Conservation (phyloP, 352 stramenopile species). For the Pilasporangium apinafurcum region DNA sequence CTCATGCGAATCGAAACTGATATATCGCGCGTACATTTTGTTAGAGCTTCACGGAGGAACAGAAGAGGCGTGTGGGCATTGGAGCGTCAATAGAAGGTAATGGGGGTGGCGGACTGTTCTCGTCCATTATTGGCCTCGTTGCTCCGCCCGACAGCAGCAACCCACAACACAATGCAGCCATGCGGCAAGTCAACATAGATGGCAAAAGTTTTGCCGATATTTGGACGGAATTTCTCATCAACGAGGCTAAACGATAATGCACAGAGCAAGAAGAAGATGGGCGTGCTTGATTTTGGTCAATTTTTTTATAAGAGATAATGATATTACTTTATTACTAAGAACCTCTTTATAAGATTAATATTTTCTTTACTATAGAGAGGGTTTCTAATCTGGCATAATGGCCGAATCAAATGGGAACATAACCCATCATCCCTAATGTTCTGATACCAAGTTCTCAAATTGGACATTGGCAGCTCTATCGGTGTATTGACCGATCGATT, state of each 20-base stretch:
- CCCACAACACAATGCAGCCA: background rate
- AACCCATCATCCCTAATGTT: no score
- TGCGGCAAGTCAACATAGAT: conserved; percentile 21
- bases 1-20: background rate
- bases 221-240: conserved; percentile 61
- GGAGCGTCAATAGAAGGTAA: conserved; percentile 45
- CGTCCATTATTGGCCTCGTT: conserved; percentile 51
- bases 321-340: no score
- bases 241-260: conserved; percentile 31
- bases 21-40: no score
- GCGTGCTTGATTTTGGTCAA: no score
- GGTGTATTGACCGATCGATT: no score
- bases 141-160: conserved; percentile 12
- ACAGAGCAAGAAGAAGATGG: background rate
- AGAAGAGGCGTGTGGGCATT: conserved; percentile 59
- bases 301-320: no score
- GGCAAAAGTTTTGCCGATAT: conserved; percentile 69
- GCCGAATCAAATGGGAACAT: no score
- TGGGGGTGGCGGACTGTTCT: conserved; percentile 59
- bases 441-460: no score
- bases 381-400: no score
- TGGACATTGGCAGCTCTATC: no score
- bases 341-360: no score
- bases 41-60: conserved; percentile 57
- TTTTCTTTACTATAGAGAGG: no score